Evolutionary conservation across 306 rosid genomes (phyloP), one percentile per base, ranked within the genome.

Genomic region (Trifolium subterraneum): DNA sequence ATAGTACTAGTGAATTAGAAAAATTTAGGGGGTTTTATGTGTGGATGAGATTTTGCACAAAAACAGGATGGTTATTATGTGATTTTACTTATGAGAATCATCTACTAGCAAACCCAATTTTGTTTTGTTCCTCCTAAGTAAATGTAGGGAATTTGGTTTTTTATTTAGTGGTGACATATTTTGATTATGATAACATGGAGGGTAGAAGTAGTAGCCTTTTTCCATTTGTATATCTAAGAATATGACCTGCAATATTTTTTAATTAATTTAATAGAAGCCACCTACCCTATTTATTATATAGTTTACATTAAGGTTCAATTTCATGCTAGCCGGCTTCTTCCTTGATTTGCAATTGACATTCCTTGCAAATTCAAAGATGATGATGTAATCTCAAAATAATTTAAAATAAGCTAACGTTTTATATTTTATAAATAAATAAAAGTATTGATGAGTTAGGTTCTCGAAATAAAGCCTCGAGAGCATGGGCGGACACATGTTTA

Each of bases 141-240:
- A 71, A 36, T 23, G 14, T 80, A 78, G 82, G 80, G 89, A 79
- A 86, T 84, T 66, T 47, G 92, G 68, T 83, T 82, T 83, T 81
- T 56, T 75, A 71, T 70, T 72, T 56, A 78, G 79, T 78, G 81
- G 73, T 51, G 77, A 66, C 80, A 55, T 76, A 71, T 82, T 44
- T 63, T 66, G 55, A 55, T 79, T 63, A 72, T 71, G 86, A 73
- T 58, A 7, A 48, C 59, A 64, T 55, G 51, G 10, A 36, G 16
- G 62, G 51, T 60, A 64, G 86, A 84, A 82, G 68, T 22, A 69
- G 85, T 76, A 64, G 76, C 61, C 69, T 44, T 78, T 68, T 48
- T 25, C 64, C 61, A 58, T 81, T 70, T 83, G 93, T 87, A 79
- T 68, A 91, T 89, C 80, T 78, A 68, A 33, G 74, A 80, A 72